Percentiles rank a stretch among this genome's conserved stretches.
Conservation (phyloP, 106 monocot species). For the Allium sativum region DNA sequence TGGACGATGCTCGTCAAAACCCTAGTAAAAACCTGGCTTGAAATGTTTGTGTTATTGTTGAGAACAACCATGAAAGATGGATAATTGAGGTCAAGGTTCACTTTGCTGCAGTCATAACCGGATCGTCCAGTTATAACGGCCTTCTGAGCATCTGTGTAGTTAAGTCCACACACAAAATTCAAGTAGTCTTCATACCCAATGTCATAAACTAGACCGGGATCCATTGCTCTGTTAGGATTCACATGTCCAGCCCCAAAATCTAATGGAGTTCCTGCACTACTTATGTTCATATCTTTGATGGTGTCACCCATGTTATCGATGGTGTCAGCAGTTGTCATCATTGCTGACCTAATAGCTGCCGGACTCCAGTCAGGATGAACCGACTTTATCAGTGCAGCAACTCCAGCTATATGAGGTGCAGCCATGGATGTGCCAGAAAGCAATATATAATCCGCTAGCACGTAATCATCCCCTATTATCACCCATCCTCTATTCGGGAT, state of each 20-base stretch:
- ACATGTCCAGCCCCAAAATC: slow-evolving; percentile 62
- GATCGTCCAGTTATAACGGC: neutral
- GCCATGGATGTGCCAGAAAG: slow-evolving; percentile 63
- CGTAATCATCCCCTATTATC: neutral
- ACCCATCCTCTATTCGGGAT: neutral
- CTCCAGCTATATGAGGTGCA: slow-evolving; percentile 54
- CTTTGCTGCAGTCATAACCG: neutral
- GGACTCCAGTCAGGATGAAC: slow-evolving; percentile 50
- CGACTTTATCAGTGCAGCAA: slow-evolving; percentile 43
- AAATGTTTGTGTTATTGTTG: neutral
- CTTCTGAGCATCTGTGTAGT: neutral
- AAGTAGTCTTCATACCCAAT: slow-evolving; percentile 50
- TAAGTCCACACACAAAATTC: slow-evolving; percentile 35
- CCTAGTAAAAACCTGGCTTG: slow-evolving; percentile 12
- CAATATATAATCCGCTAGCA: slow-evolving; percentile 16
- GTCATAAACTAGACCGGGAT: slow-evolving; percentile 70
- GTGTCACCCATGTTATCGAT: slow-evolving; percentile 31
- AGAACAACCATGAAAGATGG: slow-evolving; percentile 26
- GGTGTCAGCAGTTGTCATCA: slow-evolving; percentile 56
- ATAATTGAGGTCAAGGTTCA: slow-evolving; percentile 24
- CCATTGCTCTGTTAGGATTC: slow-evolving; percentile 47
- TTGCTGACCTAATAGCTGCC: slow-evolving; percentile 60
- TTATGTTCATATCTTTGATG: slow-evolving; percentile 23
- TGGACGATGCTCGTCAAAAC: slow-evolving; percentile 16
- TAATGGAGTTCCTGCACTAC: slow-evolving; percentile 27